These are phyloP conservation scores for Saccharomyces hybrid DNA, from an alignment of 1,139 yeast species.

Conservation along the genomic window DNA sequence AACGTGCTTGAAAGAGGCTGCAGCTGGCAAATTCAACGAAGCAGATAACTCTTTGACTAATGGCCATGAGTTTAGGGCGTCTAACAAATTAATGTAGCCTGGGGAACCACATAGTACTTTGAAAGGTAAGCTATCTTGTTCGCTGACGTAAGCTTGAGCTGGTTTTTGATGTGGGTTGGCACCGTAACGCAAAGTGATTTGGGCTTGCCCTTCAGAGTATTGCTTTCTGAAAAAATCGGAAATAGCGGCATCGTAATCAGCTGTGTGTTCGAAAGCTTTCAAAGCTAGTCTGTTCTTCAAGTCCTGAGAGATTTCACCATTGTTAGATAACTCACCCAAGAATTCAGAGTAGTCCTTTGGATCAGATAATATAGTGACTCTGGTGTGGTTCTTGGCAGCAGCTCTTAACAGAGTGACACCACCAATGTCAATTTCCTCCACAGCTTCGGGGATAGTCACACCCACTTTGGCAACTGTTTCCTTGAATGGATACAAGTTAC, in stretches of 20 bases:
- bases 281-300: constrained; percentile 81
- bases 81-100: constrained; percentile 92
- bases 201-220: constrained; percentile 83
- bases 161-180: constrained; percentile 99
- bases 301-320: constrained; percentile 64
- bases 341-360: constrained; percentile 87
- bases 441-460: constrained; percentile 95
- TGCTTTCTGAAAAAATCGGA: constrained; percentile 96
- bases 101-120: constrained; percentile 92
- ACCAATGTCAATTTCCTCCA: constrained; percentile 96
- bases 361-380: constrained; percentile 92
- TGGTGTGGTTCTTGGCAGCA: constrained; percentile 95
- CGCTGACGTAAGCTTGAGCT: constrained; percentile 87
- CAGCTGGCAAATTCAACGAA: constrained; percentile 92
- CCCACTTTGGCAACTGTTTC: constrained; percentile 94
- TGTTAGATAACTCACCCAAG: constrained; percentile 59
- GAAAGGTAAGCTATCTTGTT: constrained; percentile 81
- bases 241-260: constrained; percentile 92
- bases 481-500: constrained; percentile 96
- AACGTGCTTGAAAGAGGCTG: constrained; percentile 97
- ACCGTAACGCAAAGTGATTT: constrained; percentile 93
- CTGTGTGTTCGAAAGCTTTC: constrained; percentile 97
- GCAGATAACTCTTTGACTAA: constrained; percentile 94
- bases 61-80: constrained; percentile 98
- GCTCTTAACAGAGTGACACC: constrained; percentile 97